These are phyloP conservation scores for Alternaria ethzedia DNA, from an alignment of 2,329 filamentous ascomycete species.

Conservation along the genomic window DNA sequence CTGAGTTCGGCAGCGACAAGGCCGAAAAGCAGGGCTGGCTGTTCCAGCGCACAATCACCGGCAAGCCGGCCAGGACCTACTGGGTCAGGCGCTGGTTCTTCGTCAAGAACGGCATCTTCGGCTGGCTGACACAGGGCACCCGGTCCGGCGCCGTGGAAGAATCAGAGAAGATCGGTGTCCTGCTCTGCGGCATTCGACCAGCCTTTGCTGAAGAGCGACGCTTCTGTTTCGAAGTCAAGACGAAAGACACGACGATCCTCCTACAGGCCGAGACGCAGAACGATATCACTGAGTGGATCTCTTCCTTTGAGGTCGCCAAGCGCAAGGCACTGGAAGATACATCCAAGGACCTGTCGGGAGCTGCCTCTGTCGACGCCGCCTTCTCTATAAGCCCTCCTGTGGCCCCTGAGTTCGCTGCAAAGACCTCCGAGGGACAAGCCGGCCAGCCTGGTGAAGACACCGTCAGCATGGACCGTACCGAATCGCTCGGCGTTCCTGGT, in stretches of 20 bases:
- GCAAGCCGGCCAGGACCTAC: slow-evolving; percentile 86
- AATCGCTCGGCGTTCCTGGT: slow-evolving; percentile 70
- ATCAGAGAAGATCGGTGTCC: slow-evolving; percentile 92
- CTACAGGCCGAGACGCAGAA: slow-evolving; percentile 91
- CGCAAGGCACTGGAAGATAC: slow-evolving; percentile 84
- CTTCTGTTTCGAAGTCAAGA: slow-evolving; percentile 99
- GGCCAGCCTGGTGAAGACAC: slow-evolving; percentile 62
- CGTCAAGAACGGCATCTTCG: slow-evolving; percentile 93
- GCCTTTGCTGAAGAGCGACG: slow-evolving; percentile 90
- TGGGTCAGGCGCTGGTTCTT: slow-evolving; percentile 97
- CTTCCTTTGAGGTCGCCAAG: slow-evolving; percentile 92
- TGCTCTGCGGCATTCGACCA: slow-evolving; percentile 91
- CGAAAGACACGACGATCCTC: slow-evolving; percentile 87
- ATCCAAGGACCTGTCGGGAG: slow-evolving; percentile 56
- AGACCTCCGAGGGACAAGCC: slow-evolving; percentile 70
- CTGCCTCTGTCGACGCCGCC: slow-evolving; percentile 69
- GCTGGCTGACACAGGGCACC: slow-evolving; percentile 84
- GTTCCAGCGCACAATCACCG: slow-evolving; percentile 78
- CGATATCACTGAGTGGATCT: slow-evolving; percentile 93
- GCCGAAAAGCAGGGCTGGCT: slow-evolving; percentile 94
- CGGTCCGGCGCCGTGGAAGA: slow-evolving; percentile 87
- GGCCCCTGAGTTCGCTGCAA: slow-evolving; percentile 89
- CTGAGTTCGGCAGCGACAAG: slow-evolving; percentile 52
- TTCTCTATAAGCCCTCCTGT: slow-evolving; percentile 91
- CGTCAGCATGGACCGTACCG: slow-evolving; percentile 63